Conservation (phyloP, 495 filamentous ascomycete species). For the Hypoxylon intermedium region DNA sequence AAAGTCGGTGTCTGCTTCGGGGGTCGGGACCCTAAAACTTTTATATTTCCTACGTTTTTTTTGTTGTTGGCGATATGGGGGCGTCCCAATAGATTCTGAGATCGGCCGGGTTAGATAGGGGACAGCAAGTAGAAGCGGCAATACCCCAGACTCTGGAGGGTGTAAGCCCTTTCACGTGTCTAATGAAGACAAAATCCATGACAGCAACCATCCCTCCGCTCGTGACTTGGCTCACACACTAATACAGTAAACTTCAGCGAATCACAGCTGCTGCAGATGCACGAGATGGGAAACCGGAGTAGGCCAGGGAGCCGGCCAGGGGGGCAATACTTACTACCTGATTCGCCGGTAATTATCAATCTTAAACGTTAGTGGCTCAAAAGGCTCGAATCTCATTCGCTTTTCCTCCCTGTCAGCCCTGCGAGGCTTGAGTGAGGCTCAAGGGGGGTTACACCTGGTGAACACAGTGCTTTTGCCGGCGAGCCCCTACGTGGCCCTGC, state of each 20-base stretch:
- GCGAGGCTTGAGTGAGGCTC: slow-evolving; percentile 40
- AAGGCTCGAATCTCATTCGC: slow-evolving; percentile 25
- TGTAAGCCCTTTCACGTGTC: slow-evolving; percentile 29
- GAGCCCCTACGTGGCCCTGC: background rate
- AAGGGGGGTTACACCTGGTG: slow-evolving; percentile 32
- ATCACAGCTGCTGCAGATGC: slow-evolving; percentile 18
- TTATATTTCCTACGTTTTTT: slow-evolving; percentile 27
- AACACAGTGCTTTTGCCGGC: slow-evolving; percentile 20
- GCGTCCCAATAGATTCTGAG: slow-evolving; percentile 36
- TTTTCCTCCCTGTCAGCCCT: slow-evolving; percentile 29
- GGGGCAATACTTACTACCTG: slow-evolving; percentile 9
- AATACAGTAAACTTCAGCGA: slow-evolving; percentile 20
- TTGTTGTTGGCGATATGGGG: slow-evolving; percentile 5
- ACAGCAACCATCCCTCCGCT: slow-evolving; percentile 10
- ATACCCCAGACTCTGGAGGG: slow-evolving; percentile 31
- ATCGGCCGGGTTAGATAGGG: slow-evolving; percentile 35
- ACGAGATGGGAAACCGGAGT: slow-evolving; percentile 26
- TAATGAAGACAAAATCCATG: slow-evolving; percentile 38
- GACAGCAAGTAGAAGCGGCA: slow-evolving; percentile 36
- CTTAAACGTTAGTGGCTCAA: slow-evolving; percentile 30
- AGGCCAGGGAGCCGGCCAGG: slow-evolving; percentile 10
- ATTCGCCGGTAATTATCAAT: slow-evolving; percentile 35
- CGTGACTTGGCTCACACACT: slow-evolving; percentile 26
- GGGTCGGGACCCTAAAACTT: slow-evolving; percentile 19
- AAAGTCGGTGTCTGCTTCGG: slow-evolving; percentile 35